Evolutionary conservation across 2,329 filamentous ascomycete genomes (phyloP).

Genomic region (Fusarium lyarnte): DNA sequence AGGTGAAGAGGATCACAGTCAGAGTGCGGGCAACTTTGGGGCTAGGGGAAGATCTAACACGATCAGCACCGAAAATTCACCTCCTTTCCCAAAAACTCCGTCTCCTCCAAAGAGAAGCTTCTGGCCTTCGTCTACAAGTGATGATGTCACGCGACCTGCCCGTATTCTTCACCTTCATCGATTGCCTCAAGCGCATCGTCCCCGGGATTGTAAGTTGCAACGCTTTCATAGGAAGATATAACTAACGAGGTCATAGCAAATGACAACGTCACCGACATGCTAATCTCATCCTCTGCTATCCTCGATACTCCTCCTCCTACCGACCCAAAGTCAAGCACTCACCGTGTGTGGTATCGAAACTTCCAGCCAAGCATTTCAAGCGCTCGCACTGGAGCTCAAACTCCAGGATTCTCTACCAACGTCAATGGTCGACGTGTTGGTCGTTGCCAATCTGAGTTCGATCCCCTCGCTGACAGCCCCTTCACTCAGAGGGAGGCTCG

Average conservation of each 20-base stretch:
- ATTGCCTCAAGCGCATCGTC: slow-evolving; percentile 8
- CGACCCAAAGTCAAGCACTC: slow-evolving; percentile 4
- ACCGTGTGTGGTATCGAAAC: slow-evolving; percentile 23
- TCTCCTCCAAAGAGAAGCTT: slow-evolving; percentile 28
- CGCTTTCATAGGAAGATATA: no score
- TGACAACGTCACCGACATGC: slow-evolving; percentile 35
- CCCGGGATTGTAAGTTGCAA: slow-evolving; percentile 33
- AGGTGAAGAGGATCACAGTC: slow-evolving; percentile 52
- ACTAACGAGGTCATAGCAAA: slow-evolving; percentile 28
- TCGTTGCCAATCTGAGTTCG: slow-evolving; percentile 1
- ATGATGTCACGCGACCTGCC: slow-evolving; percentile 19
- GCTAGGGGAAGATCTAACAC: slow-evolving; percentile 43
- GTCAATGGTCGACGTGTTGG: slow-evolving; percentile 25
- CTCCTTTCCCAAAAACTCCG: slow-evolving; percentile 41
- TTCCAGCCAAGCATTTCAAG: slow-evolving; percentile 8
- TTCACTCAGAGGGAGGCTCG: slow-evolving; percentile 45
- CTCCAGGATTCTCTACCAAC: slow-evolving; percentile 41
- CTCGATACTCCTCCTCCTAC: slow-evolving; percentile 31
- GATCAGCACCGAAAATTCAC: slow-evolving; percentile 45
- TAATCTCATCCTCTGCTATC: slow-evolving; percentile 41
- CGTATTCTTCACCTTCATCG: slow-evolving; percentile 22
- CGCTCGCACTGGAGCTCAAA: slow-evolving; percentile 17
- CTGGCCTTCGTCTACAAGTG: slow-evolving; percentile 1
- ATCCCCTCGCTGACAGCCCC: slow-evolving; percentile 28
- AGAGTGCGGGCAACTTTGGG: slow-evolving; percentile 42